Percentiles rank a stretch among this genome's conserved stretches.
Conservation (phyloP, 2,329 filamentous ascomycete genomes). For the Didymosphaeria variabile region DNA sequence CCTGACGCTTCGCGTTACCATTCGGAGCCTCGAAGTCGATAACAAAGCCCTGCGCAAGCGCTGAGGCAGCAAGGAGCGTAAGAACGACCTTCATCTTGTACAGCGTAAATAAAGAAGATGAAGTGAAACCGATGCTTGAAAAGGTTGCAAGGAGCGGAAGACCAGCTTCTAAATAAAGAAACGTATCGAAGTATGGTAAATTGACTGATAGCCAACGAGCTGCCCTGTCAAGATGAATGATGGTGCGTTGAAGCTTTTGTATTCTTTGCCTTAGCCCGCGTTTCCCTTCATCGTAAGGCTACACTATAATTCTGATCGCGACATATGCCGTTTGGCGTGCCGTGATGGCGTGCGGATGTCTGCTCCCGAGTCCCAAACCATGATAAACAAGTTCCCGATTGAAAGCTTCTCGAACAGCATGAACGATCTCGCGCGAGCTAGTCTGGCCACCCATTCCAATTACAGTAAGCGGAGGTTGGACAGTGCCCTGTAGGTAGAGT, state of each 20-base stretch:
- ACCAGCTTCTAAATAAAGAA: slow-evolving; percentile 7
- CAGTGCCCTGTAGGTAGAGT: neutral
- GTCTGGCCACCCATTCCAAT: neutral
- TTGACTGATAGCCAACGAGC: neutral
- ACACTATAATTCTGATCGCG: neutral
- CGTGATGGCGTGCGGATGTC: no score
- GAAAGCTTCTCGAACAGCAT: neutral
- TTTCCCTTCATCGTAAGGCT: neutral
- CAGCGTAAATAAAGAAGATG: no score
- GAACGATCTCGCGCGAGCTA: no score
- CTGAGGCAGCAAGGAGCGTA: neutral
- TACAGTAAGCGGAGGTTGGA: neutral
- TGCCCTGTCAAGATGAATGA: neutral
- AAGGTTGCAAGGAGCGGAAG: neutral
- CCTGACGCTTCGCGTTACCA: neutral
- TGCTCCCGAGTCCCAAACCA: neutral
- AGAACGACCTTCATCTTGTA: slow-evolving; percentile 4
- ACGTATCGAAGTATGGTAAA: neutral
- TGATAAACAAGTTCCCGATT: neutral
- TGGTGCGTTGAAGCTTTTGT: neutral
- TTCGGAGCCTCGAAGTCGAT: neutral
- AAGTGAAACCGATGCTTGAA: no score
- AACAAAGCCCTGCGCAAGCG: slow-evolving; percentile 8
- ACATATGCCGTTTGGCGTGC: neutral
- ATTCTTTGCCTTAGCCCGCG: neutral